These are phyloP conservation scores for Saturnispora ahearnii DNA, from an alignment of 805 yeast species.

Conservation along the genomic window DNA sequence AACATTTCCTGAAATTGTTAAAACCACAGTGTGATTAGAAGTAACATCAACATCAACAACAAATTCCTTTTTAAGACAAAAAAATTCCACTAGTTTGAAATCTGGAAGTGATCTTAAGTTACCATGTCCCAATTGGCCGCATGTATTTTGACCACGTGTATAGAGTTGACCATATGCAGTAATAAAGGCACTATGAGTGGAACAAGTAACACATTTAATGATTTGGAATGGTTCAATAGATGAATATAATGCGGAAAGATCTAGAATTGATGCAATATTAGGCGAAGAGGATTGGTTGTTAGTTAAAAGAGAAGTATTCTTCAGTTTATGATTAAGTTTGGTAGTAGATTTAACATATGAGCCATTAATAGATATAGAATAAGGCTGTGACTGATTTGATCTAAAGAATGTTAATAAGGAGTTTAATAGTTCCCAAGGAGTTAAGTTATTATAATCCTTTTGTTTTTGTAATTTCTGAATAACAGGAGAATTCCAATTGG, in stretches of 20 bases:
- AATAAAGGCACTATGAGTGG: slow-evolving; percentile 9
- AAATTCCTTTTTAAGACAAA: slow-evolving; percentile 17
- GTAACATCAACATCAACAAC: slow-evolving; percentile 39
- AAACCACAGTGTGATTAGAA: slow-evolving; percentile 57
- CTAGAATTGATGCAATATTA: background rate
- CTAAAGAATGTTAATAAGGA: slow-evolving; percentile 10
- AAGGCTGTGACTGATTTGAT: background rate
- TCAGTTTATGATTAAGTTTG: background rate
- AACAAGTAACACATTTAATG: slow-evolving; percentile 1
- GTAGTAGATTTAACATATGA: background rate
- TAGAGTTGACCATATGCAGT: slow-evolving; percentile 8
- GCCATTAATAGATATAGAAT: slow-evolving; percentile 7
- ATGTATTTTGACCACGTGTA: slow-evolving; percentile 72
- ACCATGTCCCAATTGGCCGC: slow-evolving; percentile 9
- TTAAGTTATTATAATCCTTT: slow-evolving; percentile 61
- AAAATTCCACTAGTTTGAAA: slow-evolving; percentile 7
- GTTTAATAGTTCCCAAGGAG: slow-evolving; percentile 61
- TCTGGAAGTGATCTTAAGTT: background rate
- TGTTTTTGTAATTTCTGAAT: slow-evolving; percentile 32
- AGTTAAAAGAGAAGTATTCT: background rate
- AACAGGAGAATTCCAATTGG: slow-evolving; percentile 18
- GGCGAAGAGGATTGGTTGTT: background rate
- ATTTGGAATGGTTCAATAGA: slow-evolving; percentile 5
- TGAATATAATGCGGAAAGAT: background rate
- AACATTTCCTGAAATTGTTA: slow-evolving; percentile 44